Percentiles rank a stretch among this genome's conserved stretches.
Conservation (phyloP, 257 asterid genomes). For the Echites panduratus region DNA sequence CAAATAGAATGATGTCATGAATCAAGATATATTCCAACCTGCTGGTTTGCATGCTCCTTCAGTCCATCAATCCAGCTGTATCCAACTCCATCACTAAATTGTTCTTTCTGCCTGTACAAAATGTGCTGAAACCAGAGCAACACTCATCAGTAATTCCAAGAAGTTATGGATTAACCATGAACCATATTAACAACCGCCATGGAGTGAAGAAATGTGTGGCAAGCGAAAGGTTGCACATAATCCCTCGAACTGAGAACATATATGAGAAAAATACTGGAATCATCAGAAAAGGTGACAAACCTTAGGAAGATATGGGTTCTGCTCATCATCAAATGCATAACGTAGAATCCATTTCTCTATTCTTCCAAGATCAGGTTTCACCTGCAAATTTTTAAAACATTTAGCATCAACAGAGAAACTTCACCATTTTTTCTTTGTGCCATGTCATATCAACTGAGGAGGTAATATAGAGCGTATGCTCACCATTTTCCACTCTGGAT, state of each 20-base stretch:
- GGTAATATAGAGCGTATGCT: conserved; percentile 17
- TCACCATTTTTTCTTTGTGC: too few relatives aligned
- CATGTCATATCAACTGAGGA: not conserved
- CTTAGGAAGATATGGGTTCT: conserved; percentile 90
- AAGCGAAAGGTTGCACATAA: not conserved
- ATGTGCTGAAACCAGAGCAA: conserved; percentile 59
- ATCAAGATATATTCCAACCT: conserved; percentile 29
- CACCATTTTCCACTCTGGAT: conserved; percentile 96
- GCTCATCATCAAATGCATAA: conserved; percentile 85
- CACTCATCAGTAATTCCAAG: conserved; percentile 9
- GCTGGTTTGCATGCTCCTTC: conserved; percentile 80
- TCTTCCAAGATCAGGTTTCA: conserved; percentile 80
- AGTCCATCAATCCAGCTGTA: conserved; percentile 98
- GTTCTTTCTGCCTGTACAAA: conserved; percentile 92
- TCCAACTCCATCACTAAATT: conserved; percentile 98
- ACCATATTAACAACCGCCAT: not conserved
- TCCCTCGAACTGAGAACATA: not conserved
- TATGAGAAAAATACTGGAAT: not conserved
- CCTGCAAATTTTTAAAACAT: conserved; percentile 35
- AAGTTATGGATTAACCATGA: not conserved
- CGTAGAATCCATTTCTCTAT: conserved; percentile 97
- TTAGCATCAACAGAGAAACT: conserved; percentile 5
- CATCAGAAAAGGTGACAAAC: conserved; percentile 30
- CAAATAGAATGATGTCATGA: not conserved
- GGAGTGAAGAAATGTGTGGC: not conserved